These are phyloP conservation scores for Boletus calvinii DNA, from an alignment of 1,284 basidiomycete genomes.

Conservation along the genomic window DNA sequence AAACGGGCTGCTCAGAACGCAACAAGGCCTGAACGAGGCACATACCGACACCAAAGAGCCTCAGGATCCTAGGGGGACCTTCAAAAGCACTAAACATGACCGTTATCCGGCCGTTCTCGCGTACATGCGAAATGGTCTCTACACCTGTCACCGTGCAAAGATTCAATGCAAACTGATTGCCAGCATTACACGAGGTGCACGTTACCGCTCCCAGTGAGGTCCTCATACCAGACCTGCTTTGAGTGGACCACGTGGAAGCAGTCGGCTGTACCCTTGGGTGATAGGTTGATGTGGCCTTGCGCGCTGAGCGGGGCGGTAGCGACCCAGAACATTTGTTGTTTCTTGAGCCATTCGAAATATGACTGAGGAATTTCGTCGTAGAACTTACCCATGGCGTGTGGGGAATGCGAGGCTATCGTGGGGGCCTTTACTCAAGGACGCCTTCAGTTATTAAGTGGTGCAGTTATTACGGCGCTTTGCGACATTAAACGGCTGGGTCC, in stretches of 20 bases:
- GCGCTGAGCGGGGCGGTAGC: conserved; percentile 52
- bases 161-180: neutral
- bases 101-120: conserved; percentile 59
- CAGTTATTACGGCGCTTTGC: too few species aligned
- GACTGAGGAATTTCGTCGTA: conserved; percentile 47
- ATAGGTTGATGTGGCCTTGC: conserved; percentile 54
- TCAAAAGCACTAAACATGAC: conserved; percentile 56
- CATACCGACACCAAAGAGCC: conserved; percentile 52
- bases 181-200: neutral
- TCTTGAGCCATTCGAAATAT: conserved; percentile 47
- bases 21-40: neutral
- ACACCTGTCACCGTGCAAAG: conserved; percentile 34
- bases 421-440: too few species aligned
- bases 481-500: too few species aligned
- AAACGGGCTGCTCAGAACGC: neutral
- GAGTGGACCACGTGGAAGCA: conserved; percentile 49
- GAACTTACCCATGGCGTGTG: conserved; percentile 43
- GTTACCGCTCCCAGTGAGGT: conserved; percentile 54
- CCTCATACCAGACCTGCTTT: conserved; percentile 56
- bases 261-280: conserved; percentile 50
- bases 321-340: conserved; percentile 57
- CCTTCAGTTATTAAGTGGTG: too few species aligned
- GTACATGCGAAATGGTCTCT: conserved; percentile 57
- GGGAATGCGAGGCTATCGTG: neutral
- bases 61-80: conserved; percentile 50